phyloP scores from a whole-genome alignment of 352 stramenopile species.

The Phytophthora tubulina region DNA sequence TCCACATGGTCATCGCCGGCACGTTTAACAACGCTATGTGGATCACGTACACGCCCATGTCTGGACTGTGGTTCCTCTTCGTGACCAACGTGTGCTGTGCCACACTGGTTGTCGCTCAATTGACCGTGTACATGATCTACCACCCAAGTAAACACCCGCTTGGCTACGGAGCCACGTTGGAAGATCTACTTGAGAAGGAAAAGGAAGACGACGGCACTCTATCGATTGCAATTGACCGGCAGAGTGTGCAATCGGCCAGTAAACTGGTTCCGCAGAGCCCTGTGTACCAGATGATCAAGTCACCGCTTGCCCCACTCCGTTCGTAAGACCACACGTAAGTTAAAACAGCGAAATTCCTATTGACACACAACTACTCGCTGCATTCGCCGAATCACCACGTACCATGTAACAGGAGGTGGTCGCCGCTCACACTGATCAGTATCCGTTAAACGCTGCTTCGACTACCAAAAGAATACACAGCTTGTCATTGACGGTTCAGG shows the following conservation, averaged over 20 bases:
- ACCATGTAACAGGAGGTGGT: conserved; percentile 22
- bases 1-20: conserved; percentile 63
- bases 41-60: conserved; percentile 57
- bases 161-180: conserved; percentile 24
- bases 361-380: conserved; percentile 6
- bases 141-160: conserved; percentile 58
- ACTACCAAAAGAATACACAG: not conserved
- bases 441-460: not conserved
- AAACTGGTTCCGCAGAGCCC: conserved; percentile 30
- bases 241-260: conserved; percentile 24
- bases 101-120: conserved; percentile 43
- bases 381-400: conserved; percentile 6
- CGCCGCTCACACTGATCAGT: conserved; percentile 2
- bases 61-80: conserved; percentile 62
- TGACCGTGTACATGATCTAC: conserved; percentile 59
- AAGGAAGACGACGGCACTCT: conserved; percentile 25
- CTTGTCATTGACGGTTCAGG: not conserved
- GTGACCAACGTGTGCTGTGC: conserved; percentile 57
- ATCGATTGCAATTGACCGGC: conserved; percentile 32
- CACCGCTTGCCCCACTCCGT: conserved; percentile 33
- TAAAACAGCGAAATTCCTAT: not conserved
- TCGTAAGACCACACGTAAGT: conserved; percentile 10
- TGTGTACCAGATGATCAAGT: conserved; percentile 41
- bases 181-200: conserved; percentile 41
- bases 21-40: conserved; percentile 68